Percentiles rank a stretch among this genome's conserved stretches.
phyloP scores from a whole-genome alignment of 2,329 filamentous ascomycete species.

The Chaetomium olivaceum region DNA sequence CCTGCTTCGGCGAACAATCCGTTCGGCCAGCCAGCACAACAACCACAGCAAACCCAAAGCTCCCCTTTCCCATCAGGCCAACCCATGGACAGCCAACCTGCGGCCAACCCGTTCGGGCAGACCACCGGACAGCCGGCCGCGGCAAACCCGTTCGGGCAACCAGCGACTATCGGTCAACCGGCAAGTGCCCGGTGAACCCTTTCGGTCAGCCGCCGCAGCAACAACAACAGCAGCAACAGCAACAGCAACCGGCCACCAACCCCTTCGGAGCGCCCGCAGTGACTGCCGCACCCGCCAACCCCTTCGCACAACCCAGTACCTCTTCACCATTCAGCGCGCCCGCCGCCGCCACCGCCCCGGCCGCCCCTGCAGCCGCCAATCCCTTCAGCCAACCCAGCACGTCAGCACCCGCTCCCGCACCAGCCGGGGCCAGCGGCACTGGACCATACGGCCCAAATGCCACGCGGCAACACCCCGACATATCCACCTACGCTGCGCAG shows the following conservation, averaged over 20 bases:
- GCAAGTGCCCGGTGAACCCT: conserved; percentile 25
- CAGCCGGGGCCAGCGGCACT: background rate
- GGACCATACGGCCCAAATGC: conserved; percentile 34
- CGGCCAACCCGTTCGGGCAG: conserved; percentile 38
- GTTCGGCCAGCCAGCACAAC: conserved; percentile 35
- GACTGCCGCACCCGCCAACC: conserved; percentile 19
- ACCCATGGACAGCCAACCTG: conserved; percentile 14
- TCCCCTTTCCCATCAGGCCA: conserved; percentile 36
- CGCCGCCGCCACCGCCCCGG: background rate
- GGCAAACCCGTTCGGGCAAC: conserved; percentile 35
- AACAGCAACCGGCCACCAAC: conserved; percentile 20
- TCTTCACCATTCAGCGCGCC: conserved; percentile 19
- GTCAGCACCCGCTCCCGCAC: background rate
- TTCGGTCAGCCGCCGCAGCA: conserved; percentile 25
- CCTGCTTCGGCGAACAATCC: conserved; percentile 32
- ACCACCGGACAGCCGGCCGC: conserved; percentile 39
- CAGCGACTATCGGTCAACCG: conserved; percentile 18
- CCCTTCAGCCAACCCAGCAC: conserved; percentile 35
- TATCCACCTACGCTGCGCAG: conserved; percentile 35
- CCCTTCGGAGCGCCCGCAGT: conserved; percentile 19
- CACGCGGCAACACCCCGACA: conserved; percentile 37
- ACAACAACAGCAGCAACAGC: conserved; percentile 10
- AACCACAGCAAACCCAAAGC: conserved; percentile 26
- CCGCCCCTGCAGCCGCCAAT: background rate
- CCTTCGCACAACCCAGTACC: conserved; percentile 37